Percentiles rank a stretch among this genome's conserved stretches.
Evolutionary conservation across 2,329 filamentous ascomycete species (phyloP).

Genomic region (Fusarium newnesense): DNA sequence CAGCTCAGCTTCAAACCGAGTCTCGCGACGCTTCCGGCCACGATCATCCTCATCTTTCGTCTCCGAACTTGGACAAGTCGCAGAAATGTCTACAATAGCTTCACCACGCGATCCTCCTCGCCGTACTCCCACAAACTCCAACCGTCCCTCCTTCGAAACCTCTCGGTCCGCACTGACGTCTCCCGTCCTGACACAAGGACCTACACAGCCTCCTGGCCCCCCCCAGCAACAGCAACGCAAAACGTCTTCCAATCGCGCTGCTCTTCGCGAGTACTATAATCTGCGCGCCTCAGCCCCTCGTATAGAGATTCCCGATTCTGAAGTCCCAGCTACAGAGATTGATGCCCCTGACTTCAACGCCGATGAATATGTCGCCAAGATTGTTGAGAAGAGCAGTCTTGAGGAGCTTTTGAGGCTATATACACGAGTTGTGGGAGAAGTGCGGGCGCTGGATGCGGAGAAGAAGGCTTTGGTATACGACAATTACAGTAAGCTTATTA

Average conservation of each 20-base stretch:
- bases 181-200: conserved; percentile 50
- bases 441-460: conserved; percentile 90
- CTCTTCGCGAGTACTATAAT: conserved; percentile 95
- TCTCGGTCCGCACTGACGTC: conserved; percentile 69
- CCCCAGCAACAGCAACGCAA: conserved; percentile 45
- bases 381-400: conserved; percentile 71
- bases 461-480: conserved; percentile 98
- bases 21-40: neutral
- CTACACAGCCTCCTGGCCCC: conserved; percentile 7
- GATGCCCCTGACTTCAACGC: conserved; percentile 79
- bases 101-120: conserved; percentile 69
- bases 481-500: conserved; percentile 96
- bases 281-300: conserved; percentile 61
- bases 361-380: conserved; percentile 70
- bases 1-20: neutral
- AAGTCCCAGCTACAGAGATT: conserved; percentile 75
- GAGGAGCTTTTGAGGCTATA: conserved; percentile 77
- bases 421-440: conserved; percentile 79
- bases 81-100: conserved; percentile 72
- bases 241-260: conserved; percentile 77
- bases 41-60: neutral
- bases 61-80: neutral
- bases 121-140: conserved; percentile 75
- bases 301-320: conserved; percentile 60
- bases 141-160: conserved; percentile 77